Percentiles rank a stretch among this genome's conserved stretches.
Conservation (phyloP, 163 green algal species). For the Picocystis sp. region DNA sequence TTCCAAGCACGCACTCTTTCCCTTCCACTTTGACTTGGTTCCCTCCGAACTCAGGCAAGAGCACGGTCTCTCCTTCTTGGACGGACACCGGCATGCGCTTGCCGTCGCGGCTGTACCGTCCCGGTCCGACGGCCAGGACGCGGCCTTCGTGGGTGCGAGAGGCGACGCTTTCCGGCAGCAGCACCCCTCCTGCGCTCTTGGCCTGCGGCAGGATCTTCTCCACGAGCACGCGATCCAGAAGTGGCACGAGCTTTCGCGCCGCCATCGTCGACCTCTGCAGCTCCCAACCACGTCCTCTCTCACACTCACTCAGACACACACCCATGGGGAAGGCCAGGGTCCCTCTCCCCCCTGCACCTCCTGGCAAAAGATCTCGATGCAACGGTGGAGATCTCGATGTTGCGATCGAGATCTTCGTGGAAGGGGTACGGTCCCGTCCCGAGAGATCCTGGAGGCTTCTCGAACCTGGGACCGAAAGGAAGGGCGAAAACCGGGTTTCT, state of each 20-base stretch:
- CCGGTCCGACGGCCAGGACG: constrained; percentile 67
- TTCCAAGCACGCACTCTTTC: constrained; percentile 14
- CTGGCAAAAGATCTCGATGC: too few relatives aligned
- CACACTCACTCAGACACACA: too few relatives aligned
- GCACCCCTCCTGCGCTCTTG: constrained; percentile 54
- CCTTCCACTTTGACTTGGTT: constrained; percentile 26
- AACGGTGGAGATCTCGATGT: too few relatives aligned
- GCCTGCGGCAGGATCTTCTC: constrained; percentile 47
- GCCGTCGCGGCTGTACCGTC: constrained; percentile 42
- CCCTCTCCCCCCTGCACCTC: too few relatives aligned
- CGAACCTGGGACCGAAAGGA: too few relatives aligned
- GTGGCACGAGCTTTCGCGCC: constrained; percentile 47
- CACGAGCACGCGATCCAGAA: constrained; percentile 71
- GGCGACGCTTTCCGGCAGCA: constrained; percentile 51
- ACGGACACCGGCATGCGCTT: constrained; percentile 55
- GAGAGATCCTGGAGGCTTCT: too few relatives aligned
- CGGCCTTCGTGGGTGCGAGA: constrained; percentile 38
- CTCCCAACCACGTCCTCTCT: too few relatives aligned
- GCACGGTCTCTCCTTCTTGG: constrained; percentile 77
- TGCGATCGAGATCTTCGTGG: too few relatives aligned
- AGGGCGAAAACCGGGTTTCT: too few relatives aligned
- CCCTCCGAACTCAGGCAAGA: constrained; percentile 80
- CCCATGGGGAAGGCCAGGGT: too few relatives aligned
- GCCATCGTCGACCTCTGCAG: constrained; percentile 1
- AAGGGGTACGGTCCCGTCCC: too few relatives aligned